Evolutionary conservation across 495 filamentous ascomycete species (phyloP).

Genomic region (Penicillium steckii): DNA sequence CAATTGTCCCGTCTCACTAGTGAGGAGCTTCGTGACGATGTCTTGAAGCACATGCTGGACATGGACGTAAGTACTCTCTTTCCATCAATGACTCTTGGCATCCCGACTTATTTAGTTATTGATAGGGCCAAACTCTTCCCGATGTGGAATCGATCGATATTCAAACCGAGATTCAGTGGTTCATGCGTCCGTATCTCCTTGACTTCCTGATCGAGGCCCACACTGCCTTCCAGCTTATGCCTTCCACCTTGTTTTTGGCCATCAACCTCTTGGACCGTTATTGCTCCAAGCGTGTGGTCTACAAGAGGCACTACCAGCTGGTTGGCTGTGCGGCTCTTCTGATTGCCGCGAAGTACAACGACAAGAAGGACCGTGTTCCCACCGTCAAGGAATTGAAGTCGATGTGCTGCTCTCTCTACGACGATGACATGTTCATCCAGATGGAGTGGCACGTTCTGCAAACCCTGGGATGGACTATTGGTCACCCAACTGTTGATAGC

Average conservation of each 20-base stretch:
- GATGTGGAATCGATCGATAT: conserved; percentile 98
- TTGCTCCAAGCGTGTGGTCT: conserved; percentile 97
- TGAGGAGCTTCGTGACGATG: conserved; percentile 90
- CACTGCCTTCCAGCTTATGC: conserved; percentile 86
- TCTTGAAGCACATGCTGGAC: conserved; percentile 86
- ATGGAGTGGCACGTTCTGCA: conserved; percentile 99
- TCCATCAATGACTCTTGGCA: conserved; percentile 1
- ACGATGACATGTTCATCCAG: conserved; percentile 99
- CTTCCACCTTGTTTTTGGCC: conserved; percentile 91
- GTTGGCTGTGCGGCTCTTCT: conserved; percentile 95
- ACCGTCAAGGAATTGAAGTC: conserved; percentile 94
- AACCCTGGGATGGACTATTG: conserved; percentile 94
- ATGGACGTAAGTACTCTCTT: conserved; percentile 77
- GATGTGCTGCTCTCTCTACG: conserved; percentile 98
- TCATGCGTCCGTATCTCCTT: conserved; percentile 96
- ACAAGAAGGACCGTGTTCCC: conserved; percentile 95
- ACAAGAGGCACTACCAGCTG: conserved; percentile 98
- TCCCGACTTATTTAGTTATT: not conserved
- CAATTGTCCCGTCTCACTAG: conserved; percentile 78
- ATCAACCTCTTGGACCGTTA: conserved; percentile 97
- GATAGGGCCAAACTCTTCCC: conserved; percentile 82
- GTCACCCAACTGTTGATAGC: conserved; percentile 90
- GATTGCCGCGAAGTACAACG: conserved; percentile 97
- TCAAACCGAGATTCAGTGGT: conserved; percentile 99
- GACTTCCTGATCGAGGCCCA: conserved; percentile 99